These are phyloP conservation scores for Pseudogymnoascus sp. DNA, from an alignment of 2,329 filamentous ascomycete genomes.

Conservation along the genomic window DNA sequence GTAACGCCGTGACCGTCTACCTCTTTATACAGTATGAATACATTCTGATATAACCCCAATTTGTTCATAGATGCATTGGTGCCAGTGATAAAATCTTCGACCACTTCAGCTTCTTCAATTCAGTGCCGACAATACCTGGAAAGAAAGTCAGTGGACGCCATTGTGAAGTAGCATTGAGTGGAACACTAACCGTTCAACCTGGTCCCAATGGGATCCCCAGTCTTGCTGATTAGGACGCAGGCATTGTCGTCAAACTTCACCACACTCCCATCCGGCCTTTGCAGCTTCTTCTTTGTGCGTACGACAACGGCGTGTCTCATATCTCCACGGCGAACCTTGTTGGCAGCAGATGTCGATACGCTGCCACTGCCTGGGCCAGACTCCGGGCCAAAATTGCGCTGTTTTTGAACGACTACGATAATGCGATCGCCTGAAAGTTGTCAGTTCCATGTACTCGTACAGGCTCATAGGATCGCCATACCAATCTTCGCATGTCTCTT, in stretches of 20 bases:
- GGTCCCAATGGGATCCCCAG: constrained; percentile 87
- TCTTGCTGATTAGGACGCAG: constrained; percentile 94
- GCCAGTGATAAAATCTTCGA: constrained; percentile 96
- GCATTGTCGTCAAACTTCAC: constrained; percentile 97
- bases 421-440: constrained; percentile 74
- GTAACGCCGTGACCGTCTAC: constrained; percentile 5
- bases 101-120: constrained; percentile 89
- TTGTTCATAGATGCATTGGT: constrained; percentile 60
- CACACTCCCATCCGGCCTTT: constrained; percentile 79
- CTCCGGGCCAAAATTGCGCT: constrained; percentile 67
- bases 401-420: constrained; percentile 95
- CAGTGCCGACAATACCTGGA: constrained; percentile 74
- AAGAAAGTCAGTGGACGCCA: constrained; percentile 16
- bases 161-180: neutral
- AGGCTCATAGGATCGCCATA: constrained; percentile 36
- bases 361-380: constrained; percentile 57
- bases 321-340: constrained; percentile 94
- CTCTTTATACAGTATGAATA: constrained; percentile 10
- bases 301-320: constrained; percentile 95
- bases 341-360: constrained; percentile 63
- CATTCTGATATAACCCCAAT: constrained; percentile 15
- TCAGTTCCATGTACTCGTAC: constrained; percentile 12
- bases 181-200: constrained; percentile 63
- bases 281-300: constrained; percentile 77
- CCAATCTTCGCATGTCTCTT: constrained; percentile 83